A percentile compares a stretch with the other conserved stretches of the same genome.
phyloP scores from a whole-genome alignment of 225 moss, liverwort and hornwort genomes.

The Climacium dendroides region DNA sequence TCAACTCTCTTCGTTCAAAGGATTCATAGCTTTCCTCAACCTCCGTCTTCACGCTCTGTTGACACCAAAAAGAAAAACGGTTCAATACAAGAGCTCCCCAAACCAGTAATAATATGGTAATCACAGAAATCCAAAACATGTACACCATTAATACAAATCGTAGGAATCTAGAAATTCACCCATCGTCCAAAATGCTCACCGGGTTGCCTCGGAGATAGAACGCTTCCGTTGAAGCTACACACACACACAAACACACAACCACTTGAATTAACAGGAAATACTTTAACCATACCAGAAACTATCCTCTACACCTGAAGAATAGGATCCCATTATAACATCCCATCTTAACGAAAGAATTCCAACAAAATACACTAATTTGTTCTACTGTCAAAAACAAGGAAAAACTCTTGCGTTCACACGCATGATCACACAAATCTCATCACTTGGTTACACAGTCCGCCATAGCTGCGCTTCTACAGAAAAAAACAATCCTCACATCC shows the following conservation, averaged over 20 bases:
- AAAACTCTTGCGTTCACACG: not conserved
- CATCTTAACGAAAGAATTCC: not conserved
- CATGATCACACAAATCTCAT: not conserved
- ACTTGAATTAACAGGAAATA: not conserved
- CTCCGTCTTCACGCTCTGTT: not conserved
- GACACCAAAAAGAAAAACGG: not conserved
- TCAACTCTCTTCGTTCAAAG: conserved; percentile 7
- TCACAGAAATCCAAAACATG: not conserved
- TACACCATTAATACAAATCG: not conserved
- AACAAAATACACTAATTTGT: not conserved
- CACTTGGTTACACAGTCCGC: not conserved
- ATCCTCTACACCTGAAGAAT: not conserved
- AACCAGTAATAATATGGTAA: not conserved
- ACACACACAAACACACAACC: not conserved
- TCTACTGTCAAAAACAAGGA: not conserved
- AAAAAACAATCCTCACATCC: not conserved
- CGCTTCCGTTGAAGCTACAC: not conserved
- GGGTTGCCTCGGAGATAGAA: conserved; percentile 15
- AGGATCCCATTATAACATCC: not conserved
- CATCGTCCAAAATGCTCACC: not conserved
- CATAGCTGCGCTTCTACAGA: not conserved
- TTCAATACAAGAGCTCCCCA: too few species aligned
- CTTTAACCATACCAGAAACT: not conserved
- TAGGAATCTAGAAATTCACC: not conserved
- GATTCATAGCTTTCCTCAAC: not conserved